Evolutionary conservation across 345 rosid genomes (phyloP).

Genomic region (Hypericum androsaemum): DNA sequence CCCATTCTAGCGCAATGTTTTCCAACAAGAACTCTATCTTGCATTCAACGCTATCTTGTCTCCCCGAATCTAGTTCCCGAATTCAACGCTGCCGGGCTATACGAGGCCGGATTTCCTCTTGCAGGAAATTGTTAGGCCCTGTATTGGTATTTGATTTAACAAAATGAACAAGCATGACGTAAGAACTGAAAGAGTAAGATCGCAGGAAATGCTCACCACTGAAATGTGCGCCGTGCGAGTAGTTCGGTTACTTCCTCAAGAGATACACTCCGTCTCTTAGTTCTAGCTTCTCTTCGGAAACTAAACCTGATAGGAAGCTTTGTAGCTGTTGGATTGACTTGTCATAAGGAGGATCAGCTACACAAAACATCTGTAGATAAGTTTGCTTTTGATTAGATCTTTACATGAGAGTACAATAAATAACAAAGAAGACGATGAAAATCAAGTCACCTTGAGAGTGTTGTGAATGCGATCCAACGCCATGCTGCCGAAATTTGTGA

Average conservation of each 20-base stretch:
- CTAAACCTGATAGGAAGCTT: conserved; percentile 76
- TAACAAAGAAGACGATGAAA: not conserved
- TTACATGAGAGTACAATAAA: not conserved
- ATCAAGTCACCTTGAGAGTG: conserved; percentile 63
- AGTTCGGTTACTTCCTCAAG: conserved; percentile 53
- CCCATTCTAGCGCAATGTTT: too few species aligned
- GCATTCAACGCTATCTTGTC: too few species aligned
- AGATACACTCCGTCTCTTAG: conserved; percentile 66
- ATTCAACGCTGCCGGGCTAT: too few species aligned
- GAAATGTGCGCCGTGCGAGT: not conserved
- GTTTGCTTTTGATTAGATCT: not conserved
- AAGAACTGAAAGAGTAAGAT: too few species aligned
- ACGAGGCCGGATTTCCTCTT: too few species aligned
- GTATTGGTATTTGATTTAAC: too few species aligned
- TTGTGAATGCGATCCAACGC: conserved; percentile 81
- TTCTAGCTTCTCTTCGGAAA: conserved; percentile 82
- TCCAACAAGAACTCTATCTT: too few species aligned
- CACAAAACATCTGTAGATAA: conserved; percentile 75
- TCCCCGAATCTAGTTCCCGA: too few species aligned
- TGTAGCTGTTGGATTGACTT: conserved; percentile 90
- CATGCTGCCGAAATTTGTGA: conserved; percentile 89
- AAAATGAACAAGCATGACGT: too few species aligned
- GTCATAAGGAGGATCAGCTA: conserved; percentile 83
- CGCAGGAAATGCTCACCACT: too few species aligned
- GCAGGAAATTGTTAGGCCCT: too few species aligned